These are phyloP conservation scores for Jacaranda mimosifolia DNA, from an alignment of 257 asterid genomes.

Conservation along the genomic window DNA sequence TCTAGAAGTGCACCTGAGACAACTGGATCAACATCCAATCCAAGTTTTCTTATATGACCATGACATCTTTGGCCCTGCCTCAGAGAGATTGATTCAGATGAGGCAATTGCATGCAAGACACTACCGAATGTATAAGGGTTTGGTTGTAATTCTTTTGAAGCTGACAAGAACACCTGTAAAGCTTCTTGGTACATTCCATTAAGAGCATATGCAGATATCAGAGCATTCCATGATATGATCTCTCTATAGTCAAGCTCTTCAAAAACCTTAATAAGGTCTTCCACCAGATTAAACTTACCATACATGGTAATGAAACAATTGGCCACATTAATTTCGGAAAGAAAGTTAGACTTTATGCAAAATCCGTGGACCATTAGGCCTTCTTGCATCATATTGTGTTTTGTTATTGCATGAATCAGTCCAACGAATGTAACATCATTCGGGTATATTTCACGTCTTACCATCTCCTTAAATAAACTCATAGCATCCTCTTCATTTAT, in stretches of 20 bases:
- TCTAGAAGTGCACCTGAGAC: conserved; percentile 85
- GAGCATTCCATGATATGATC: conserved; percentile 81
- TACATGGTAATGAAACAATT: conserved; percentile 94
- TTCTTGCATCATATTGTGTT: conserved; percentile 55
- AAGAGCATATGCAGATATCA: conserved; percentile 74
- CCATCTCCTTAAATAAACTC: conserved; percentile 67
- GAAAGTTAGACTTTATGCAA: conserved; percentile 65
- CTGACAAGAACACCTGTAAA: conserved; percentile 59
- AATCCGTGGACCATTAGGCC: conserved; percentile 76
- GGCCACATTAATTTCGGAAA: conserved; percentile 68
- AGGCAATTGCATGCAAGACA: conserved; percentile 80
- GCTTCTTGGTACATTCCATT: conserved; percentile 86
- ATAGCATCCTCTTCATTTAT: conserved; percentile 64
- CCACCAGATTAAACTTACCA: conserved; percentile 67
- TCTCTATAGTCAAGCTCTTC: conserved; percentile 69
- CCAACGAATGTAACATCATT: conserved; percentile 91
- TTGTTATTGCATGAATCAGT: conserved; percentile 70
- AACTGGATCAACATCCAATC: conserved; percentile 62
- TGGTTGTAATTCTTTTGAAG: conserved; percentile 61
- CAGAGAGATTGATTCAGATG: conserved; percentile 80
- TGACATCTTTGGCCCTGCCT: conserved; percentile 79
- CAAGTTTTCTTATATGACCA: conserved; percentile 60
- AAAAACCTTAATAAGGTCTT: conserved; percentile 63
- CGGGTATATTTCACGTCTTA: conserved; percentile 64
- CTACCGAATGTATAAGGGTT: conserved; percentile 88